Conservation (phyloP, 345 rosid species). For the Syzygium jambos region DNA sequence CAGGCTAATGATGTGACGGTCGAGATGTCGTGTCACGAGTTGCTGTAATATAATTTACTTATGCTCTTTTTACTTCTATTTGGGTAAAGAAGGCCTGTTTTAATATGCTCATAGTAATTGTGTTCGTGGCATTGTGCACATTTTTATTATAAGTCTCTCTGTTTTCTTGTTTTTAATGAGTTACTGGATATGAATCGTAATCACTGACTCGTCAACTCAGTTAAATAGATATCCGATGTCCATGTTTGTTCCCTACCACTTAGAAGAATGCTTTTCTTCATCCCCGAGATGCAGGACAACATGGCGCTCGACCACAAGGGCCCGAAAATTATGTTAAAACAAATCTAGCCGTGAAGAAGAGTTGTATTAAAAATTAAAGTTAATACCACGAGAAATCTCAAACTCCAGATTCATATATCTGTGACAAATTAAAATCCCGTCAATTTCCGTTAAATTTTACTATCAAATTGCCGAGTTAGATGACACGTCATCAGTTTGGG, state of each 20-base stretch:
- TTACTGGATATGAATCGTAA: not conserved
- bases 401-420: no score
- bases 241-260: not conserved
- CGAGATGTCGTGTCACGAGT: not conserved
- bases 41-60: not conserved
- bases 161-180: rapidly evolving
- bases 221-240: not conserved
- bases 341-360: no score
- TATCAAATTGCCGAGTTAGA: no score
- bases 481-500: no score
- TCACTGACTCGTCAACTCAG: not conserved
- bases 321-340: not conserved
- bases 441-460: no score
- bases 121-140: not conserved
- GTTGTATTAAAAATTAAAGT: no score
- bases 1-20: not conserved
- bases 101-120: not conserved
- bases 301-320: not conserved
- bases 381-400: no score
- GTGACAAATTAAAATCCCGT: no score
- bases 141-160: not conserved
- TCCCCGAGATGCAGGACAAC: not conserved
- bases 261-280: not conserved
- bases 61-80: not conserved
- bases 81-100: not conserved